Evolutionary conservation across 768 basidiomycete species (phyloP).

Genomic region (Trametes meyenii): DNA sequence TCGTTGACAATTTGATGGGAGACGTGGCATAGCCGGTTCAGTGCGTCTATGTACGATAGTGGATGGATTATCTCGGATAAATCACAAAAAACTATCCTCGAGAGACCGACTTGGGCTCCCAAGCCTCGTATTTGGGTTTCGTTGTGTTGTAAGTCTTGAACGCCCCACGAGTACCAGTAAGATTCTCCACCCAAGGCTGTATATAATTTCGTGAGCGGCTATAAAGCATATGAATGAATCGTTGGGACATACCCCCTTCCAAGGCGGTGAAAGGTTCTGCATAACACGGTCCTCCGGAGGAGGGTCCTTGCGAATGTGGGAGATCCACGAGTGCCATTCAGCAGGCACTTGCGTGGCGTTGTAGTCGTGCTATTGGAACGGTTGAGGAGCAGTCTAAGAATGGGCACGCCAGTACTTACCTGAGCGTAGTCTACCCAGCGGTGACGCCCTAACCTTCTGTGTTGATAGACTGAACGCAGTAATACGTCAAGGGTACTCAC

Average conservation of each 20-base stretch:
- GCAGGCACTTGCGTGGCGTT: slow-evolving; percentile 94
- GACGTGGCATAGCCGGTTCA: slow-evolving; percentile 5
- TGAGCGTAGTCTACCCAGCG: slow-evolving; percentile 96
- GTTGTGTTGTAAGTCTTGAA: slow-evolving; percentile 89
- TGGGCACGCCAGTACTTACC: slow-evolving; percentile 44
- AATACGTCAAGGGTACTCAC: slow-evolving; percentile 43
- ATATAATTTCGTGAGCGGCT: not conserved
- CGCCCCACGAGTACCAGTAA: slow-evolving; percentile 92
- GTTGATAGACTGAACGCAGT: not conserved
- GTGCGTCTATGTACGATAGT: slow-evolving; percentile 4
- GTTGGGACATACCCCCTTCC: slow-evolving; percentile 71
- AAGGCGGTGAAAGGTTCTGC: slow-evolving; percentile 68
- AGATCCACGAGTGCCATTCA: slow-evolving; percentile 97
- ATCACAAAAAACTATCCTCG: slow-evolving; percentile 42
- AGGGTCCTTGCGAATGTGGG: slow-evolving; percentile 83
- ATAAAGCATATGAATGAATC: not conserved
- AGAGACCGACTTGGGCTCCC: slow-evolving; percentile 73
- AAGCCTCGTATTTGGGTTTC: slow-evolving; percentile 77
- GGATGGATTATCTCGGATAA: slow-evolving; percentile 1
- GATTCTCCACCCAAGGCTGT: slow-evolving; percentile 83
- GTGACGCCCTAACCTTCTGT: slow-evolving; percentile 71
- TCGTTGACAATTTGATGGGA: slow-evolving; percentile 63
- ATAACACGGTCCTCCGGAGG: slow-evolving; percentile 77
- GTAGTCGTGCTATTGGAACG: slow-evolving; percentile 64
- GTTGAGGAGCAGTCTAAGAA: not conserved